Conservation (phyloP, 1,139 yeast species). For the Taphrina communis region DNA sequence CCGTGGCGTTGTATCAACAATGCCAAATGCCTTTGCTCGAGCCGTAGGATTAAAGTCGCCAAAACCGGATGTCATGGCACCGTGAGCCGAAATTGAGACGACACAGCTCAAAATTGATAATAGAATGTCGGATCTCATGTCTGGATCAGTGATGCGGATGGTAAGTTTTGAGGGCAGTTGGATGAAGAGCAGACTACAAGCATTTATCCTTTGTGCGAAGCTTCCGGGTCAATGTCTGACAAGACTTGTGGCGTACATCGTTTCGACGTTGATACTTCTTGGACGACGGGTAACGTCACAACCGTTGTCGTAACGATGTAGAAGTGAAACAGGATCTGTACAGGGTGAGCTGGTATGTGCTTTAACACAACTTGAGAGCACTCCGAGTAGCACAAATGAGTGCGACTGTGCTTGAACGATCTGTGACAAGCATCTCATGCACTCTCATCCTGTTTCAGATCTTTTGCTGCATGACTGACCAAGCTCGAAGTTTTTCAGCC, state of each 20-base stretch:
- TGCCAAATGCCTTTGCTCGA: constrained; percentile 10
- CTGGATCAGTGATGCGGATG: too few species aligned
- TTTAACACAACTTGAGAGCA: background rate
- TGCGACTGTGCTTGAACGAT: too few species aligned
- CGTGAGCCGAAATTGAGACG: constrained; percentile 16
- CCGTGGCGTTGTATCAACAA: constrained; percentile 16
- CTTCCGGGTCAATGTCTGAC: background rate
- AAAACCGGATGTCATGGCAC: constrained; percentile 17
- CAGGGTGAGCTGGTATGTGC: background rate
- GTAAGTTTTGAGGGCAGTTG: background rate
- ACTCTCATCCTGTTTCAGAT: background rate
- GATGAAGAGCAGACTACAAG: background rate
- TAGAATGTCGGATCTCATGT: constrained; percentile 11
- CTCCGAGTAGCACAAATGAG: background rate
- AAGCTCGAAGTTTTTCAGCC: constrained; percentile 50
- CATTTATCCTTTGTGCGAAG: background rate
- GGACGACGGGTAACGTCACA: background rate
- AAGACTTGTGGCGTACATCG: background rate
- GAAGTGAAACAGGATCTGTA: background rate
- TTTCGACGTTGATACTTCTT: background rate
- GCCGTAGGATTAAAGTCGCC: constrained; percentile 12
- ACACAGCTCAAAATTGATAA: background rate
- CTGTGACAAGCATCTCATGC: background rate
- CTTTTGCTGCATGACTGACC: constrained; percentile 26
- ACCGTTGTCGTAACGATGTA: background rate